phyloP scores from a whole-genome alignment of 176 grass and related monocot species.

The Aegilops sharonensis region DNA sequence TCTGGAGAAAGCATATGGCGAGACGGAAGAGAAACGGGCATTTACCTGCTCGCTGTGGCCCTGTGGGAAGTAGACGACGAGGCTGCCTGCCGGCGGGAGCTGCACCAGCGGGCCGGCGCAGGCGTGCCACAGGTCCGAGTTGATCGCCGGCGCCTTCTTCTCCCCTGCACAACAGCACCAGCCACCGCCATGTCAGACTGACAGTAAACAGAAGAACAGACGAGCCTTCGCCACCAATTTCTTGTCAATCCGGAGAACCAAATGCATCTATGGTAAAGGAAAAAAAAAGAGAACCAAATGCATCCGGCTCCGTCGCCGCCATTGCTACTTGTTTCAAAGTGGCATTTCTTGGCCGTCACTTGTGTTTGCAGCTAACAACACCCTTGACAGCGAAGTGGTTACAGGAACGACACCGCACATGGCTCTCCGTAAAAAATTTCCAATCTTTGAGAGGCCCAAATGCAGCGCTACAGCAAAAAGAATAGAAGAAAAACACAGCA shows the following conservation, averaged over 20 bases:
- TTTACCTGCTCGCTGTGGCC: constrained; percentile 81
- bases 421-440: not conserved
- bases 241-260: not conserved
- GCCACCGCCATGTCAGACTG: not conserved
- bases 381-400: not conserved
- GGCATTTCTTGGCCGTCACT: not conserved
- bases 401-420: not conserved
- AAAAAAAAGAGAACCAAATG: not conserved
- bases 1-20: not conserved
- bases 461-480: not conserved
- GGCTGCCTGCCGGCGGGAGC: constrained; percentile 66
- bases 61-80: constrained; percentile 86
- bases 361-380: too few relatives aligned
- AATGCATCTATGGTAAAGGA: not conserved
- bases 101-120: constrained; percentile 63
- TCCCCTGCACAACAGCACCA: constrained; percentile 40
- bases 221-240: not conserved
- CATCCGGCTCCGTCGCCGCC: not conserved
- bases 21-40: not conserved
- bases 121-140: constrained; percentile 75
- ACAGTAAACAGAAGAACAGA: not conserved
- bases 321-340: not conserved
- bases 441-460: not conserved
- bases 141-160: constrained; percentile 54
- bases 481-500: not conserved